Conservation (phyloP, 805 yeast species). For the Tetrapisispora iriomotensis region DNA sequence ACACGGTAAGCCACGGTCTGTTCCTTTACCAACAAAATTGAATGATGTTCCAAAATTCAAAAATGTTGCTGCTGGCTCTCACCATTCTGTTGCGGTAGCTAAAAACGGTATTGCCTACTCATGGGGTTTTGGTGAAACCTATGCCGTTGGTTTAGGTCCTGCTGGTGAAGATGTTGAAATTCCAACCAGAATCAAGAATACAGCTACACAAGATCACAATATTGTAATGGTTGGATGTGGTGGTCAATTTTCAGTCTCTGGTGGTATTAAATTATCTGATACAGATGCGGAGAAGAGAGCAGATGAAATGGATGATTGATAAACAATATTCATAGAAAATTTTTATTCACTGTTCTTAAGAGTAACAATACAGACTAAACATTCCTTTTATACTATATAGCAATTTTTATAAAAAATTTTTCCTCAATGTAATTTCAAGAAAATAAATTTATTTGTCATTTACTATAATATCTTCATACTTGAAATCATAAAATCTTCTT, state of each 20-base stretch:
- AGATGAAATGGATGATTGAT: conserved; percentile 45
- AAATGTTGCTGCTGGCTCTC: conserved; percentile 73
- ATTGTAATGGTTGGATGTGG: conserved; percentile 80
- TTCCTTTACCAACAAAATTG: conserved; percentile 75
- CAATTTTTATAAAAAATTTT: no score
- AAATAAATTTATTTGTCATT: no score
- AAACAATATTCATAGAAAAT: conserved; percentile 10
- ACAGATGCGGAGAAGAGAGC: conserved; percentile 36
- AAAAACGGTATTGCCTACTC: conserved; percentile 78
- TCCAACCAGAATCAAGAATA: conserved; percentile 86
- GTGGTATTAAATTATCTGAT: conserved; percentile 46
- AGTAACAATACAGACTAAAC: no score
- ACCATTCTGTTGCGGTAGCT: conserved; percentile 82
- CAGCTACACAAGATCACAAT: conserved; percentile 78
- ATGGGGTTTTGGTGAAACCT: conserved; percentile 98
- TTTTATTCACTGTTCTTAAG: no score
- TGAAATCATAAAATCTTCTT: not conserved
- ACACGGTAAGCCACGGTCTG: conserved; percentile 70
- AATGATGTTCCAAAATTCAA: conserved; percentile 46
- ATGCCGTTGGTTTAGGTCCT: conserved; percentile 92
- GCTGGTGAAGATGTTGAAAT: conserved; percentile 73
- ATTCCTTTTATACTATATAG: no score
- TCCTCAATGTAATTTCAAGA: no score
- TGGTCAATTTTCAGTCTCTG: conserved; percentile 90
- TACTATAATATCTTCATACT: no score